Base-by-base conservation (phyloP, 2,329 filamentous ascomycete species). In the Bipolaris bicolor region DNA sequence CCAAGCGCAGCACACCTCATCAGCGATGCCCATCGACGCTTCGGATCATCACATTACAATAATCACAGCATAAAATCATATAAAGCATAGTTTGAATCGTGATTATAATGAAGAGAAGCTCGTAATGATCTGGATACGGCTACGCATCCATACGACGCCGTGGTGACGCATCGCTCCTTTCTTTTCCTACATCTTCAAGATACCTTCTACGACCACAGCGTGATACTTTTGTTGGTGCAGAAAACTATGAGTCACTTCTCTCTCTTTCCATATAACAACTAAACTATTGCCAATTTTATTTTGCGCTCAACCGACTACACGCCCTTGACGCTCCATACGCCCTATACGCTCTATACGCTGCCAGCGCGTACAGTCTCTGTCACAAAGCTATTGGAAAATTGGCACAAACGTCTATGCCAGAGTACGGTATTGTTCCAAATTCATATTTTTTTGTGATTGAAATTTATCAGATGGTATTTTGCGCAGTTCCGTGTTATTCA, bases 261-360 rank as follows among this genome's bases (percentile, higher is more conserved):
- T 37, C 22, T 5, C n/a, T 20, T 4, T 15, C 20, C 13, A 22
- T 5, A 7, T 26, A 11, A 11, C 29, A 11, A 44, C 5, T 18
- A 51, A 24, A 11, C 10, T 3, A 18, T 36, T 22, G 3, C 39
- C 20, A 24, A 9, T 47, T 33, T 41, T 10, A 13, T 29, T 16
- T 34, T n/a, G 3, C 26, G 5, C 20, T 44, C 13, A 16, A 45
- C 36, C 16, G 26, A 3, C 16, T 64, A 62, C 45, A 68, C 65
- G 65, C 65, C 31, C 40, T 55, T 60, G 52, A 68, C 65, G 65
- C 65, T 49, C 7, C 15, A 61, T 37, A 67, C 65, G 65, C 65
- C 37, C 26, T 55, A 58, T 48, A 68, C 65, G 65, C 65, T 51
- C 9, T 52, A 67, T 9, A 67, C 65, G 65, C 65, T 43, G 31